Evolutionary conservation across 2,329 filamentous ascomycete genomes (phyloP).

Genomic region (Gnomoniopsis sp.): DNA sequence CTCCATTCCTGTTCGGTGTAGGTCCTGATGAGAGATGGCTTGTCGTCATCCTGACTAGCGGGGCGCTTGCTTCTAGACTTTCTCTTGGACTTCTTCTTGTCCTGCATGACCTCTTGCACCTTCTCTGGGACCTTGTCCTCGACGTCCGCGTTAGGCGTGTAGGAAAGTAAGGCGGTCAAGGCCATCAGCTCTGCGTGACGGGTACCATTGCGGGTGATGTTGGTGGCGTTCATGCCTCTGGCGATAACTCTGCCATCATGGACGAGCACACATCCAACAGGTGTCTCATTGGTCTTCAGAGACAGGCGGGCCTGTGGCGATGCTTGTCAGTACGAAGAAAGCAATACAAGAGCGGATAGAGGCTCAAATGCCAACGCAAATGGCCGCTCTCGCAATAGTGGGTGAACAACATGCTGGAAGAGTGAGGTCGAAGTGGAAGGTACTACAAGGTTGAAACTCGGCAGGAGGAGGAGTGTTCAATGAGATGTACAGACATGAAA

Average conservation of each 20-base stretch:
- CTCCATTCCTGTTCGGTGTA: slow-evolving; percentile 40
- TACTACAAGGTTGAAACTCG: neutral
- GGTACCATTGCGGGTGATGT: slow-evolving; percentile 84
- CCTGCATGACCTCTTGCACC: slow-evolving; percentile 21
- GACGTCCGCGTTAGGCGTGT: slow-evolving; percentile 28
- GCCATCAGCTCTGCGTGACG: slow-evolving; percentile 95
- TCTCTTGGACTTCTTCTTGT: slow-evolving; percentile 15
- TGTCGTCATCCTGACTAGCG: slow-evolving; percentile 24
- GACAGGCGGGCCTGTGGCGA: slow-evolving; percentile 72
- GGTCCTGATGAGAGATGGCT: neutral
- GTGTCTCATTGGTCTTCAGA: slow-evolving; percentile 83
- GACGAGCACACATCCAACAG: slow-evolving; percentile 93
- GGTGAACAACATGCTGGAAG: neutral
- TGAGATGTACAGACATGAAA: slow-evolving; percentile 22
- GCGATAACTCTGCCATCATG: slow-evolving; percentile 76
- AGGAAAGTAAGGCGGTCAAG: slow-evolving; percentile 55
- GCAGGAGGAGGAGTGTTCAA: neutral
- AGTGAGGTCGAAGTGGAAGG: neutral
- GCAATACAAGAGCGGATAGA: neutral
- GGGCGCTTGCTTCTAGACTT: slow-evolving; percentile 13
- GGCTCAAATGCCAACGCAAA: neutral
- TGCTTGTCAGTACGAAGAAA: neutral
- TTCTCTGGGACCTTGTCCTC: slow-evolving; percentile 22
- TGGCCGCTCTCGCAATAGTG: neutral
- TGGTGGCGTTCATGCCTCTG: slow-evolving; percentile 94